phyloP scores from a whole-genome alignment of 1,284 basidiomycete genomes.

The Singerocomus inundabilis region DNA sequence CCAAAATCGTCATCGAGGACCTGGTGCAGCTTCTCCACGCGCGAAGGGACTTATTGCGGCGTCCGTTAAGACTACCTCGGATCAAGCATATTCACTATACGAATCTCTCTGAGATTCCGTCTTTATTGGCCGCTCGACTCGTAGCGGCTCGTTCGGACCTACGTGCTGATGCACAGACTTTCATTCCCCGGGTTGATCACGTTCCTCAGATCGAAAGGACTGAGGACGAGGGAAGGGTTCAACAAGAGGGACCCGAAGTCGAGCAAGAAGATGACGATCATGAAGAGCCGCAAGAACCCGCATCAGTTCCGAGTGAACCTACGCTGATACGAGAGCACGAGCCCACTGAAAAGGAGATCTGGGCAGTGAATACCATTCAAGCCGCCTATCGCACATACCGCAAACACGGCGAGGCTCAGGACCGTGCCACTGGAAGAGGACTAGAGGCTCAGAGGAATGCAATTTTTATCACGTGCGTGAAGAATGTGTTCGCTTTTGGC shows the following conservation, averaged over 20 bases:
- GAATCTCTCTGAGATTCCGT: conserved; percentile 21
- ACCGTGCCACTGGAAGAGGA: conserved; percentile 29
- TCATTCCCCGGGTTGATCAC: conserved; percentile 4
- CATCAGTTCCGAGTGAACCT: conserved; percentile 5
- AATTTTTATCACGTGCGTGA: conserved; percentile 36
- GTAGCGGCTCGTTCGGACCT: conserved; percentile 18
- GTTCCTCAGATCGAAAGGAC: neutral
- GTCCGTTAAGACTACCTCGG: conserved; percentile 6
- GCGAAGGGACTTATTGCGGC: neutral
- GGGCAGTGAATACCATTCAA: conserved; percentile 21
- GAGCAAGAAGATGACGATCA: conserved; percentile 18
- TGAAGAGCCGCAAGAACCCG: conserved; percentile 17
- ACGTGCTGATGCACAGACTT: conserved; percentile 12
- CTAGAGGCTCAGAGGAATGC: conserved; percentile 25
- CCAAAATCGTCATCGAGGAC: neutral
- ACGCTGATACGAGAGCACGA: conserved; percentile 14
- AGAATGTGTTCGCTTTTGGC: conserved; percentile 30
- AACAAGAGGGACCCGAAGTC: conserved; percentile 6
- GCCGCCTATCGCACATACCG: conserved; percentile 26
- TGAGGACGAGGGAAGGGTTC: neutral
- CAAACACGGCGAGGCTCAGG: conserved; percentile 17
- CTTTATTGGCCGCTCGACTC: conserved; percentile 17
- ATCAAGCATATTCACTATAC: conserved; percentile 19
- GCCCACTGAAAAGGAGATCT: conserved; percentile 21
- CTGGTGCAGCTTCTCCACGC: neutral